Percentiles rank a stretch among this genome's conserved stretches.
Conservation (phyloP, 140 eudicot species). For the Ambrosia hybrid region DNA sequence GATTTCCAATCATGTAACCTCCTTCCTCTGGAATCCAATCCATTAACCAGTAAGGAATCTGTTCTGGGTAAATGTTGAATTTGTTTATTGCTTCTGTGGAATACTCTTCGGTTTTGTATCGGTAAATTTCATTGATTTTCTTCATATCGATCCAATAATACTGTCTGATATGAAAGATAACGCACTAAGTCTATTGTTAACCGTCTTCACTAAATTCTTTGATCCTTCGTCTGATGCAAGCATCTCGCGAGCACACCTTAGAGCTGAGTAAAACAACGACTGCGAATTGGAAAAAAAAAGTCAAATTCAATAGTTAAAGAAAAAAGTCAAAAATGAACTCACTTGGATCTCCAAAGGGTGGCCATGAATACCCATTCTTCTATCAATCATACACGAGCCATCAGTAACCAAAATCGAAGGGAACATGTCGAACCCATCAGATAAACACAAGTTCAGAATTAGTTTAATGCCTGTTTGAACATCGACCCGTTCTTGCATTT, state of each 20-base stretch:
- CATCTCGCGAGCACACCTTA: constrained; percentile 95
- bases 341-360: constrained; percentile 97
- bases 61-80: constrained; percentile 96
- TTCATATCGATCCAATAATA: constrained; percentile 87
- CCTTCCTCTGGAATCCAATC: constrained; percentile 96
- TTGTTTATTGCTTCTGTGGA: constrained; percentile 90
- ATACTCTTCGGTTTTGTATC: constrained; percentile 96
- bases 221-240: constrained; percentile 75
- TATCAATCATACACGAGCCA: constrained; percentile 98
- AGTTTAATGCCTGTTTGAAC: constrained; percentile 91
- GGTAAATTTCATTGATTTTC: constrained; percentile 88
- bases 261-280: constrained; percentile 90
- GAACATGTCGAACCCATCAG: constrained; percentile 98
- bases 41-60: constrained; percentile 86
- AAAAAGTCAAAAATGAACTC: constrained; percentile 19
- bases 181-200: constrained; percentile 87
- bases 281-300: constrained; percentile 30
- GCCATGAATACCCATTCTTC: constrained; percentile 98
- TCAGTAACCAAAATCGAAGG: constrained; percentile 92
- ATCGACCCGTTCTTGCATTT: constrained; percentile 87
- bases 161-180: constrained; percentile 86
- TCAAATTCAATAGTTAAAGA: background rate
- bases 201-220: constrained; percentile 67
- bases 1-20: constrained; percentile 92
- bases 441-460: constrained; percentile 73